These are phyloP conservation scores for Dictyophora rubrovolvata DNA, from an alignment of 768 basidiomycete species.

Conservation along the genomic window DNA sequence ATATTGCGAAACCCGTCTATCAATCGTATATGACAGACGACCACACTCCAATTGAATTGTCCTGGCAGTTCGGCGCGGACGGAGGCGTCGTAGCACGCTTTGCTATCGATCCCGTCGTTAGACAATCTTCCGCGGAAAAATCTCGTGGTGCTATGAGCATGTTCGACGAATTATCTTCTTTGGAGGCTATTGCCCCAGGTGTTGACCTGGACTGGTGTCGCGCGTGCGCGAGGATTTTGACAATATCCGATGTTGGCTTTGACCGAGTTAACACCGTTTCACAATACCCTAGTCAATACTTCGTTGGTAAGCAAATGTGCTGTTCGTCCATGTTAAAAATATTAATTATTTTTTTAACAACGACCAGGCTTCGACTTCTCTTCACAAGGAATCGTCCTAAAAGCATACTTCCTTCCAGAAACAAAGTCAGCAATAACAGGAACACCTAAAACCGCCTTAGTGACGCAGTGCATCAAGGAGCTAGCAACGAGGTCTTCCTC, in stretches of 20 bases:
- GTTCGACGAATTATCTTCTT: background rate
- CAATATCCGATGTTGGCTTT: background rate
- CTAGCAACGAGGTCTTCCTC: background rate
- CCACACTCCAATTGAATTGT: slow-evolving; percentile 2
- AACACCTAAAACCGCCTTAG: background rate
- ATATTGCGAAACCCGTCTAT: background rate
- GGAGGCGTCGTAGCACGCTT: slow-evolving; percentile 6
- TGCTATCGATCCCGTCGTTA: slow-evolving; percentile 4
- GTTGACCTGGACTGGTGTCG: slow-evolving; percentile 4
- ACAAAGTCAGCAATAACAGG: background rate
- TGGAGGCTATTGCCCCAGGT: background rate
- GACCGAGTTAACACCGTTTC: background rate
- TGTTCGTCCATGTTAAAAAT: background rate
- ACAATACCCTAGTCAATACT: slow-evolving; percentile 6
- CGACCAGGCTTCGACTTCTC: slow-evolving; percentile 2
- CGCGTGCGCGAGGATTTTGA: background rate
- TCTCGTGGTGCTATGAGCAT: slow-evolving; percentile 3
- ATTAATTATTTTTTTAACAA: background rate
- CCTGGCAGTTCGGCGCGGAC: slow-evolving; percentile 1
- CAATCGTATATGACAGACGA: slow-evolving; percentile 8
- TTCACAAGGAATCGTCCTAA: background rate
- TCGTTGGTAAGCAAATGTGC: slow-evolving; percentile 6
- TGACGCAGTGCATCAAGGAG: background rate
- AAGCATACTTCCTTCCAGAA: slow-evolving; percentile 7
- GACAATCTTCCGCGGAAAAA: background rate